Evolutionary conservation across 148 eudicot species (phyloP).

Genomic region (Limonium bicolor): DNA sequence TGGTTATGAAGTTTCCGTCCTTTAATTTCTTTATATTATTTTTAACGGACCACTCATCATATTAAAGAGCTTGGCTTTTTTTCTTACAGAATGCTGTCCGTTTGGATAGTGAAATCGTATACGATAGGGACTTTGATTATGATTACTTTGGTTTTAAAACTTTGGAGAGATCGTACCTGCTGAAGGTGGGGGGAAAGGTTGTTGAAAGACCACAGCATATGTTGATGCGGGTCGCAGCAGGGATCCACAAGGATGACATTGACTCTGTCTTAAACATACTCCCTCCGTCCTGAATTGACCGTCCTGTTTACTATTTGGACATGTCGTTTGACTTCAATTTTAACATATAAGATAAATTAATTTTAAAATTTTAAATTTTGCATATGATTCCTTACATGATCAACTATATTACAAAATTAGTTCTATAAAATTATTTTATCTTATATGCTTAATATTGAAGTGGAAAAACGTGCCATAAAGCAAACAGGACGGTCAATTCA

Average conservation of each 20-base stretch:
- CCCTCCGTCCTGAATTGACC: too few relatives aligned
- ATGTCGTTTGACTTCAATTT: too few relatives aligned
- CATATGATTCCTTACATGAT: too few relatives aligned
- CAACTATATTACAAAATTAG: too few relatives aligned
- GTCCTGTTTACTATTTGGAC: too few relatives aligned
- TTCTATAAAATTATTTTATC: too few relatives aligned
- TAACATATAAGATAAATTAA: too few relatives aligned
- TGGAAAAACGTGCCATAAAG: too few relatives aligned
- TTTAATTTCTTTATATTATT: neutral
- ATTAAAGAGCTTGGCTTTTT: neutral
- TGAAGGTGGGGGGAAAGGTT: slow-evolving; percentile 62
- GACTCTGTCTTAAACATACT: slow-evolving; percentile 65
- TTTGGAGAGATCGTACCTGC: slow-evolving; percentile 84
- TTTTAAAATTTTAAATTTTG: too few relatives aligned
- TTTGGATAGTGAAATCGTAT: slow-evolving; percentile 88
- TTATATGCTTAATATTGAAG: too few relatives aligned
- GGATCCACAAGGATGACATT: slow-evolving; percentile 86
- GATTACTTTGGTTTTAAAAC: slow-evolving; percentile 97
- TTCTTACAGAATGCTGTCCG: slow-evolving; percentile 68
- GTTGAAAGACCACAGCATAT: slow-evolving; percentile 97
- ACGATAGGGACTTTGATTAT: slow-evolving; percentile 93
- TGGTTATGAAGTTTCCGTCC: neutral
- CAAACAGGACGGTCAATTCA: too few relatives aligned
- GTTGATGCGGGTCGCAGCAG: slow-evolving; percentile 94
- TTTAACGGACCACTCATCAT: neutral